phyloP scores from a whole-genome alignment of 768 basidiomycete species.

The Lentinula raphanica region DNA sequence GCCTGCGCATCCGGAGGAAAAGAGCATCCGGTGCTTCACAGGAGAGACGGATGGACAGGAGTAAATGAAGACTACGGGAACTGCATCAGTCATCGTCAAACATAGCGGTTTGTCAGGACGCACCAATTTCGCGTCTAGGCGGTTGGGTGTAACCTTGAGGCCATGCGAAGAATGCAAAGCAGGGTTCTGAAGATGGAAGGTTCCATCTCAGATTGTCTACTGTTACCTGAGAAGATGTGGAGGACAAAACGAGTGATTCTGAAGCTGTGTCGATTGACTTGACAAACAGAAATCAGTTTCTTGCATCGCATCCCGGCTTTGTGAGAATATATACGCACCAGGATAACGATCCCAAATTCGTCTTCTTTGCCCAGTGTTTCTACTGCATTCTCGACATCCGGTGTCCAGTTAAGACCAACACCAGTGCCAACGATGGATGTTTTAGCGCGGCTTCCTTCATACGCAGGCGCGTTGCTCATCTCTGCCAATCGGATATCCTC shows the following conservation, averaged over 20 bases:
- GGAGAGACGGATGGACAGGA: conserved; percentile 80
- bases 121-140: conserved; percentile 58
- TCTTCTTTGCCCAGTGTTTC: conserved; percentile 46
- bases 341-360: conserved; percentile 50
- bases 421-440: conserved; percentile 52
- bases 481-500: conserved; percentile 75
- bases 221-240: conserved; percentile 30
- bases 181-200: conserved; percentile 57
- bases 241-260: conserved; percentile 52
- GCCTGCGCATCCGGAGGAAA: conserved; percentile 63
- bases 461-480: conserved; percentile 44
- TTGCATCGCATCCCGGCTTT: not conserved
- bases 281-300: not conserved
- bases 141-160: conserved; percentile 34
- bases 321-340: conserved; percentile 42
- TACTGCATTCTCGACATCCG: conserved; percentile 62
- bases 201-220: conserved; percentile 40
- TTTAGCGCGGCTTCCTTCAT: conserved; percentile 54
- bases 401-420: conserved; percentile 64
- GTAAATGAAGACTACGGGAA: conserved; percentile 79
- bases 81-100: conserved; percentile 2
- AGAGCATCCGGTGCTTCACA: conserved; percentile 85
- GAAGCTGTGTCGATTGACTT: conserved; percentile 64
- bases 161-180: conserved; percentile 70
- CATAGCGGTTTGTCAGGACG: conserved; percentile 14